Evolutionary conservation across 208 protist species (phyloP), one percentile per base, ranked within the genome.

Genomic region (Trypanosoma platydactyli): DNA sequence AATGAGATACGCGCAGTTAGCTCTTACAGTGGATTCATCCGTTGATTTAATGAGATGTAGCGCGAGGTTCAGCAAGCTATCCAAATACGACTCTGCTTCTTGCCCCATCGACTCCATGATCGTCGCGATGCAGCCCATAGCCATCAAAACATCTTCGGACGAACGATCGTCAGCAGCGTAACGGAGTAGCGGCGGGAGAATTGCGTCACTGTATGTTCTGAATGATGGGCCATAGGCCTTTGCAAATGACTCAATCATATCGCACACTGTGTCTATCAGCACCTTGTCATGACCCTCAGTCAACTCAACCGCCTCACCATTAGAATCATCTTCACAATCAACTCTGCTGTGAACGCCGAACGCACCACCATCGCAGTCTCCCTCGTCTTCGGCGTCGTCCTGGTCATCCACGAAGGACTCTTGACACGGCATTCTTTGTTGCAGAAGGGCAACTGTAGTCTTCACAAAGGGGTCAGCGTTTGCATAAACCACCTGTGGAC

Each of bases 201-300:
- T 58, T 22, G 71, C 68, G 9, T 78, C 71, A 46, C 59, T 66
- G 63, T 83, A 88, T 12, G 74, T 75, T 65, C 54, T 58, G 44
- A 93, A 77, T 16, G 70, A 27, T 27, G 81, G 73, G 30, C 85
- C 85, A 73, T 91, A 95, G 5, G 83, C 84, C 66, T 85, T 84
- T 48, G 83, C 86, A 29, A 91, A 73, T 9, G 83, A 63, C 63
- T 92, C 90, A 24, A 92, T 51, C 71, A 91, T 80, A 20, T 90
- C 85, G 9, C 75, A 73, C 13, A 80, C 83, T 3, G 75, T 68
- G 33, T 92, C 87, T 46, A 89, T 79, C 24, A 93, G 48, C 16
- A 84, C 80, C 42, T 84, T 77, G 44, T 93, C 86, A 72, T 94
- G 86, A 33, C 91, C 90, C 46, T 92, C 84, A 22, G 54, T 45